Percentiles rank a stretch among this genome's conserved stretches.
Evolutionary conservation across 2,329 filamentous ascomycete species (phyloP).

Genomic region (Xylaria arbuscula): DNA sequence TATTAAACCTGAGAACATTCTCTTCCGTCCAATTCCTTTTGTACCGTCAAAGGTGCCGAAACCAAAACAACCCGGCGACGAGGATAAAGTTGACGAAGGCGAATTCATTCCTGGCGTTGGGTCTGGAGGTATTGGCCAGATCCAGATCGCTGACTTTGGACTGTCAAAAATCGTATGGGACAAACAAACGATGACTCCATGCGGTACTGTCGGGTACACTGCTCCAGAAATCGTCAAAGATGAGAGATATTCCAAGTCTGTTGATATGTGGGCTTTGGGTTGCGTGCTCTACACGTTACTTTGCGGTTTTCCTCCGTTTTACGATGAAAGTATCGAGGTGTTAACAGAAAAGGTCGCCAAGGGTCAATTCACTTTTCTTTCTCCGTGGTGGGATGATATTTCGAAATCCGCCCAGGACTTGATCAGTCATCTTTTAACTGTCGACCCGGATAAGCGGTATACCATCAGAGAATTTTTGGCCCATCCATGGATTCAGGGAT

Average conservation of each 20-base stretch:
- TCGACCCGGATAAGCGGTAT: constrained; percentile 94
- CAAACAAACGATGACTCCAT: constrained; percentile 98
- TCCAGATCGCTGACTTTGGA: constrained; percentile 98
- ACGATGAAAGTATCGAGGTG: constrained; percentile 97
- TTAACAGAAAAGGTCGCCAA: constrained; percentile 97
- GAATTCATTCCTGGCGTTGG: constrained; percentile 87
- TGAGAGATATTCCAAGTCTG: constrained; percentile 97
- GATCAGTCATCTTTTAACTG: constrained; percentile 90
- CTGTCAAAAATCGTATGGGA: constrained; percentile 99
- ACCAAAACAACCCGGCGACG: constrained; percentile 86
- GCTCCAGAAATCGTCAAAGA: constrained; percentile 99
- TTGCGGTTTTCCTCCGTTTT: constrained; percentile 97
- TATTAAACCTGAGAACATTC: constrained; percentile 97
- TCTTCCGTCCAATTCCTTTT: constrained; percentile 89
- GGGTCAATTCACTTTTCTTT: constrained; percentile 96
- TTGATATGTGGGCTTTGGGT: constrained; percentile 99
- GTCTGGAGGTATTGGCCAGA: constrained; percentile 88
- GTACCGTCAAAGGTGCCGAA: constrained; percentile 83
- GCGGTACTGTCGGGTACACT: constrained; percentile 97
- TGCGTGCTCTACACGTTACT: constrained; percentile 97
- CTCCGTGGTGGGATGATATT: constrained; percentile 99
- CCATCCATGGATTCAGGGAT: constrained; percentile 91
- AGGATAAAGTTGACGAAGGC: constrained; percentile 97
- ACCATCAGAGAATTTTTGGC: constrained; percentile 91
- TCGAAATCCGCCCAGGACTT: constrained; percentile 94